Base-by-base conservation (phyloP, 352 stramenopile species). In the Globisporangium spinosum region DNA sequence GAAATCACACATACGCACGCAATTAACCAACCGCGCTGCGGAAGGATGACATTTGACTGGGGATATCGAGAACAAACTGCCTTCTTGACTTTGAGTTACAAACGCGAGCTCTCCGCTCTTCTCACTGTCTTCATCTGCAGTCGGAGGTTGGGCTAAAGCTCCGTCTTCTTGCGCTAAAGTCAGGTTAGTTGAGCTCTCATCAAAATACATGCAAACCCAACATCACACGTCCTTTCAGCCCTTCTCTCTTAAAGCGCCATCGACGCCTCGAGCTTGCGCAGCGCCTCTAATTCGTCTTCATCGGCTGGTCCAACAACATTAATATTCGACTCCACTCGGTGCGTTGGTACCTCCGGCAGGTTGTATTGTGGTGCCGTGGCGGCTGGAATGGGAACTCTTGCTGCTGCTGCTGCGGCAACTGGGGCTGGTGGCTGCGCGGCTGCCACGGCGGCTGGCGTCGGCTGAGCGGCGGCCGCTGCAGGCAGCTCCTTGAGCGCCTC, bases 261-360 rank as follows among this genome's bases (percentile, higher is more conserved):
- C 43, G 86, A 93, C 25, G 85, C 86, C 64, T 97, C 85, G 38
- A 97, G 85, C 64, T 89, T 89, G 56, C 89, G 85, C 68, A 97
- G 70, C 62, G 81, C 89, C 66, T 93, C 85, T 47, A 95, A 73
- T 69, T 97, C 89, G 71, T 95, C 89, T 65, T 91, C 85, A 68
- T 97, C 86, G 6, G 81, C 77, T 12, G 73, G 74, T 13, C 83
- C 87, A 57, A 85, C 81, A 57, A 94, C 80, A 29, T 85, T 86
- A 65, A 93, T 91, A 67, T 91, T 90, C 58, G 85, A 89, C 62
- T 89, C 80, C 23, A 93, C 75, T 6, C 74, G 64, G 65, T 93
- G 85, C 34, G 87, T 91, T 22, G 89, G 89, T 23, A 91, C 86
- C 9, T 93, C 85, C 7, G 89, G 89, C 32, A 97, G 74, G 35